Conservation (phyloP, 371 early-diverging fungal species). For the Rhizoclosmatium hyalinum region DNA sequence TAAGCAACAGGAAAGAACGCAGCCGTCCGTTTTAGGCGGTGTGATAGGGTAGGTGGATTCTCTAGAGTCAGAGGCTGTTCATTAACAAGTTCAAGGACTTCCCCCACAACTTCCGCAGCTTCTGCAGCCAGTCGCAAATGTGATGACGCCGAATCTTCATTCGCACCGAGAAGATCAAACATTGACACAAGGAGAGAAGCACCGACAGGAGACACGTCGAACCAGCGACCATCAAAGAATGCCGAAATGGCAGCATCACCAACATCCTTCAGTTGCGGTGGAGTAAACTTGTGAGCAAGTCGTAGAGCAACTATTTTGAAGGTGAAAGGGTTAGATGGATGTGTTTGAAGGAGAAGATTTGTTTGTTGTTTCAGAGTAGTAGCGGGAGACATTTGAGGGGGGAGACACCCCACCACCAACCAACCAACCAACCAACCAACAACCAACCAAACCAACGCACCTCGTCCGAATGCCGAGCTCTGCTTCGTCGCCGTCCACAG, state of each 20-base stretch:
- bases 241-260: slow-evolving; percentile 20
- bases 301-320: slow-evolving; percentile 5
- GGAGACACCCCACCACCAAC: no score
- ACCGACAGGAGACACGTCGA: slow-evolving; percentile 20
- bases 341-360: no score
- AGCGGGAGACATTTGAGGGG: no score
- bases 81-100: slow-evolving; percentile 19
- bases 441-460: background rate
- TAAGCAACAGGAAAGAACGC: slow-evolving; percentile 22
- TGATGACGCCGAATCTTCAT: background rate
- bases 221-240: slow-evolving; percentile 26
- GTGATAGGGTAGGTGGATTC: slow-evolving; percentile 15
- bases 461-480: slow-evolving; percentile 7
- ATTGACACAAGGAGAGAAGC: slow-evolving; percentile 1
- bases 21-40: slow-evolving; percentile 27
- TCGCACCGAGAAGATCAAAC: slow-evolving; percentile 15
- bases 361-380: no score
- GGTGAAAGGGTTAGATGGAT: no score
- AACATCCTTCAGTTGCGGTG: slow-evolving; percentile 4
- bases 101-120: slow-evolving; percentile 18
- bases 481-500: slow-evolving; percentile 21
- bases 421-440: no score
- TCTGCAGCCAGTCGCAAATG: slow-evolving; percentile 26
- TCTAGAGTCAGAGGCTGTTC: slow-evolving; percentile 15
- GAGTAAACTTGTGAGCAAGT: slow-evolving; percentile 10